Conservation (phyloP, 305 asterid genomes). For the Plantago coronopus region DNA sequence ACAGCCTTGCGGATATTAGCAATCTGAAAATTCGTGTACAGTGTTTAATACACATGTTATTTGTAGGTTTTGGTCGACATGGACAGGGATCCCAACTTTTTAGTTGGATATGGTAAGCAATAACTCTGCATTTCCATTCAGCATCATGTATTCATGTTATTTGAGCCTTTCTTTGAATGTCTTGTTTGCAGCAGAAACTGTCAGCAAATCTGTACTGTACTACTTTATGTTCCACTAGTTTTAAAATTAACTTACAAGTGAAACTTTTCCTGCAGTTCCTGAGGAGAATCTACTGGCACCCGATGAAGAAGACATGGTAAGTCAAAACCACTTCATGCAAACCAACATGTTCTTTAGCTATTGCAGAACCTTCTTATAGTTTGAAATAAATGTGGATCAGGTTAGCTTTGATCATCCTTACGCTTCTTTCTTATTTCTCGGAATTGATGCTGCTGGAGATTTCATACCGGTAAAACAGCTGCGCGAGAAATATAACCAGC, state of each 20-base stretch:
- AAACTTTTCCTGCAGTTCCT: slow-evolving; percentile 55
- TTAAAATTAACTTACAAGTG: slow-evolving; percentile 7
- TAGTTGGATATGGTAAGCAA: slow-evolving; percentile 83
- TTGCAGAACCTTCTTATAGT: slow-evolving; percentile 12
- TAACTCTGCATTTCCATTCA: neutral
- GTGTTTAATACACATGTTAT: slow-evolving; percentile 12
- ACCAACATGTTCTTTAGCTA: slow-evolving; percentile 5
- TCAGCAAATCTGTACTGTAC: too few species aligned
- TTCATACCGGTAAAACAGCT: slow-evolving; percentile 86
- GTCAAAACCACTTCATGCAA: slow-evolving; percentile 20
- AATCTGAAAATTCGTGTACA: neutral
- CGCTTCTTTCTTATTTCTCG: slow-evolving; percentile 73
- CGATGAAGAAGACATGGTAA: slow-evolving; percentile 53
- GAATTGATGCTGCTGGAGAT: slow-evolving; percentile 84
- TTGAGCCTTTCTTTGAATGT: neutral
- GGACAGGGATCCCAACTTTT: slow-evolving; percentile 66
- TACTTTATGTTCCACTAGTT: neutral
- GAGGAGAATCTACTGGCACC: slow-evolving; percentile 74
- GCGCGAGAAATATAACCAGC: slow-evolving; percentile 77
- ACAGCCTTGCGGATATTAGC: too few species aligned
- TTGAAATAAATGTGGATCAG: slow-evolving; percentile 36
- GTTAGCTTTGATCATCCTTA: slow-evolving; percentile 83
- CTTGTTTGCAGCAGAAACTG: too few species aligned
- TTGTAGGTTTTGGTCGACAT: slow-evolving; percentile 78
- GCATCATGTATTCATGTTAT: neutral